Conservation (phyloP, 768 basidiomycete species). For the Tricholoma furcatifolium region DNA sequence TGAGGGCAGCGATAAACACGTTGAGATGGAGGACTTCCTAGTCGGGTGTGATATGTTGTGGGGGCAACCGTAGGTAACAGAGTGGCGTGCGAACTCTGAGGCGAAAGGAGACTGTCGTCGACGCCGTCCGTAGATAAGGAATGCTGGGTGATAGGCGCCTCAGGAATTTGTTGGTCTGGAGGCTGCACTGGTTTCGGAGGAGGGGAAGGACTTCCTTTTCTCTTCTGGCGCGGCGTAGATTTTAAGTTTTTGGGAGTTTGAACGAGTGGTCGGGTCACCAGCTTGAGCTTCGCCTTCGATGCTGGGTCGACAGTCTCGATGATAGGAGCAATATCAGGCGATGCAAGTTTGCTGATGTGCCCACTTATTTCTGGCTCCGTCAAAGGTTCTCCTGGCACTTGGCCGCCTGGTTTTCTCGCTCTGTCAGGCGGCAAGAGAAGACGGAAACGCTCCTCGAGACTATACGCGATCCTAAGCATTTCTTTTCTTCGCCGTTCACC, state of each 20-base stretch:
- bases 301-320: slow-evolving; percentile 27
- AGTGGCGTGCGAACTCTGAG: not conserved
- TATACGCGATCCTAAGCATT: slow-evolving; percentile 69
- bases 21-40: not conserved
- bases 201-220: slow-evolving; percentile 17
- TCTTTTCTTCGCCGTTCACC: slow-evolving; percentile 73
- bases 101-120: not conserved
- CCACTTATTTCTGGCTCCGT: slow-evolving; percentile 24
- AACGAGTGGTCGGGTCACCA: slow-evolving; percentile 17
- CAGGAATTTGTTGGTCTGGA: slow-evolving; percentile 1
- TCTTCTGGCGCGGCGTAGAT: slow-evolving; percentile 23
- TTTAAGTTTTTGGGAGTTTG: slow-evolving; percentile 23
- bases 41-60: not conserved
- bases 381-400: slow-evolving; percentile 15
- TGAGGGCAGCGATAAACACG: not conserved
- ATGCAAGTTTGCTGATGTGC: slow-evolving; percentile 20
- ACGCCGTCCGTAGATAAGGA: not conserved
- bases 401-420: slow-evolving; percentile 31
- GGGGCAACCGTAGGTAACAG: not conserved
- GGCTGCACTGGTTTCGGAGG: slow-evolving; percentile 15
- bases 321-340: slow-evolving; percentile 25
- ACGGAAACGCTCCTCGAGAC: slow-evolving; percentile 71
- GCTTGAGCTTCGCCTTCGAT: slow-evolving; percentile 36
- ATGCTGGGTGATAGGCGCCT: not conserved
- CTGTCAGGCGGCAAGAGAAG: slow-evolving; percentile 71